Percentiles rank a stretch among this genome's conserved stretches.
Conservation (phyloP, 768 basidiomycete genomes). For the Tephrocybe sp. region DNA sequence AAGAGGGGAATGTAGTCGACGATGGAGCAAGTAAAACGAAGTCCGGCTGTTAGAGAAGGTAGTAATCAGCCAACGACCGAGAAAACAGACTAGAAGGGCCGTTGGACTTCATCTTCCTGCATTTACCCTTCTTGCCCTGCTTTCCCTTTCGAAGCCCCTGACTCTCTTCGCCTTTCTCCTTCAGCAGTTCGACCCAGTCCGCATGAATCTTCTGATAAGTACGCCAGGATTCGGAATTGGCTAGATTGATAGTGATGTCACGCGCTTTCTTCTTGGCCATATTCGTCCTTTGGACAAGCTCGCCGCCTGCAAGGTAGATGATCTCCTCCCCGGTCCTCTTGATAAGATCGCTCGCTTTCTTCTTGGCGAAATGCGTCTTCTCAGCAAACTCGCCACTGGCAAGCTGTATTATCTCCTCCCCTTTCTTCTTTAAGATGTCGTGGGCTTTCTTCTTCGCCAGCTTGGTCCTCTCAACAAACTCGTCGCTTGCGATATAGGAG, state of each 20-base stretch:
- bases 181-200: constrained; percentile 28
- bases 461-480: constrained; percentile 38
- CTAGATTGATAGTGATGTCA: constrained; percentile 29
- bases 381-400: constrained; percentile 42
- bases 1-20: background rate
- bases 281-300: constrained; percentile 40
- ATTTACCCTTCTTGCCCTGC: background rate
- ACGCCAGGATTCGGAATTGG: constrained; percentile 32
- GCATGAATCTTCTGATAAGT: constrained; percentile 32
- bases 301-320: constrained; percentile 41
- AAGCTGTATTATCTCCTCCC: constrained; percentile 44
- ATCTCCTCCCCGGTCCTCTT: constrained; percentile 48
- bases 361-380: constrained; percentile 31
- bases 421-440: constrained; percentile 45
- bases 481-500: constrained; percentile 41
- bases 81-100: constrained; percentile 10
- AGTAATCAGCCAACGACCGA: constrained; percentile 12
- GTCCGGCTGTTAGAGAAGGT: constrained; percentile 3
- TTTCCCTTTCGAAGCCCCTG: constrained; percentile 1
- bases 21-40: background rate
- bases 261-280: constrained; percentile 20
- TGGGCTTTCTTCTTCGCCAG: constrained; percentile 19
- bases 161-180: constrained; percentile 18
- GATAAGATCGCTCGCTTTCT: constrained; percentile 49
- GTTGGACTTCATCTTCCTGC: constrained; percentile 1